Conservation (phyloP, 1,284 basidiomycete genomes). For the Ganoderma leucocontextum region DNA sequence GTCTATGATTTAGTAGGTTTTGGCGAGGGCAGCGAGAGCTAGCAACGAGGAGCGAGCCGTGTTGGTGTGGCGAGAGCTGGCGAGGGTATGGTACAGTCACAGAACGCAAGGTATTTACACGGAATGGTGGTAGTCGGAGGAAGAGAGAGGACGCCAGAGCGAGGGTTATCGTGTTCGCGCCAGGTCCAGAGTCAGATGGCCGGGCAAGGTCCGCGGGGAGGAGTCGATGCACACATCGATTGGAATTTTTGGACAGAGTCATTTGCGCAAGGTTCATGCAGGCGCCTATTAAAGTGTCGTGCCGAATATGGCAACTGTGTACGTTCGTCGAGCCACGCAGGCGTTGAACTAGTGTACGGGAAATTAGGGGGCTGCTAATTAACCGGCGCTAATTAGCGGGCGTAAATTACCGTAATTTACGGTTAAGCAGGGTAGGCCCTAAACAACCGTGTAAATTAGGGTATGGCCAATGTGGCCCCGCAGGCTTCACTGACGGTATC, state of each 20-base stretch:
- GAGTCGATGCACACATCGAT: slow-evolving; percentile 29
- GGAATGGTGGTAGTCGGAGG: slow-evolving; percentile 25
- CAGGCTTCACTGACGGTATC: too few relatives aligned
- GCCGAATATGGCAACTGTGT: slow-evolving; percentile 27
- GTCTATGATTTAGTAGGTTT: neutral
- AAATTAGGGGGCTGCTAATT: too few relatives aligned
- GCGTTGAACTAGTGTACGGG: too few relatives aligned
- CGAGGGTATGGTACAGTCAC: slow-evolving; percentile 19
- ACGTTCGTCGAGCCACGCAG: slow-evolving; percentile 12
- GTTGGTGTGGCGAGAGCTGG: slow-evolving; percentile 3
- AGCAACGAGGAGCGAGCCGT: neutral
- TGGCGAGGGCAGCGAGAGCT: neutral
- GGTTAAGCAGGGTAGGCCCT: too few relatives aligned
- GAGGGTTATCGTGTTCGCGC: neutral
- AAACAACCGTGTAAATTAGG: too few relatives aligned
- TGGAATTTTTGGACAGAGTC: slow-evolving; percentile 32
- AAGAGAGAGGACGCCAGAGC: slow-evolving; percentile 26
- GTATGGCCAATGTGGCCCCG: too few relatives aligned
- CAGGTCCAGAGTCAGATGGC: slow-evolving; percentile 19
- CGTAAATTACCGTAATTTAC: too few relatives aligned
- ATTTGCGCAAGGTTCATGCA: slow-evolving; percentile 2
- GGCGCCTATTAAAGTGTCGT: slow-evolving; percentile 19
- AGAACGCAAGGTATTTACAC: slow-evolving; percentile 29
- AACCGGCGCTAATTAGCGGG: too few relatives aligned
- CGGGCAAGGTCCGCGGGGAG: slow-evolving; percentile 18